These are phyloP conservation scores for Aspergillus hortae DNA, from an alignment of 2,329 filamentous ascomycete species.

Conservation along the genomic window DNA sequence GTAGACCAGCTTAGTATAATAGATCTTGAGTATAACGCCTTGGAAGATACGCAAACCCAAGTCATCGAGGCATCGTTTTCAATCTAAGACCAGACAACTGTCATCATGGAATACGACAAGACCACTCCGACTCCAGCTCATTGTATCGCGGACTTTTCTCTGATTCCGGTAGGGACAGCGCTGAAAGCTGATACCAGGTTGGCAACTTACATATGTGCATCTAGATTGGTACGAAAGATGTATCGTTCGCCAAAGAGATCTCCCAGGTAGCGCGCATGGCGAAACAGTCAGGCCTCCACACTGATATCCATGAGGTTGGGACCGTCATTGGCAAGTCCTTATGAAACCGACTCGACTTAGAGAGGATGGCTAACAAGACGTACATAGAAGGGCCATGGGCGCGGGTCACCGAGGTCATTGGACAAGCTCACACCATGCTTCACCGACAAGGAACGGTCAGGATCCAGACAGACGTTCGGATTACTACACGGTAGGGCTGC, in stretches of 20 bases:
- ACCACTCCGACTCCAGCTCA: constrained; percentile 56
- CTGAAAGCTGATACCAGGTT: background rate
- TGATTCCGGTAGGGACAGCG: constrained; percentile 56
- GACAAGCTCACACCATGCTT: constrained; percentile 71
- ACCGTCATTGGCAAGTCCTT: constrained; percentile 70
- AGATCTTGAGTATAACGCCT: background rate
- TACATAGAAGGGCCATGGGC: constrained; percentile 78
- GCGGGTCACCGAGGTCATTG: constrained; percentile 72
- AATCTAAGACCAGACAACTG: too few relatives aligned
- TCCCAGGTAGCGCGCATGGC: constrained; percentile 79
- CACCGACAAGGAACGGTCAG: constrained; percentile 70
- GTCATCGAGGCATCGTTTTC: background rate
- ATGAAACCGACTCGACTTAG: background rate
- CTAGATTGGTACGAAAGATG: constrained; percentile 65
- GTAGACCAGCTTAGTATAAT: background rate
- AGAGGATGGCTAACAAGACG: background rate
- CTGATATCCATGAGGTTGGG: constrained; percentile 83
- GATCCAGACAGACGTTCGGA: constrained; percentile 79
- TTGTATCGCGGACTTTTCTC: constrained; percentile 82
- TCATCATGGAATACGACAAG: constrained; percentile 12
- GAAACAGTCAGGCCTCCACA: constrained; percentile 69
- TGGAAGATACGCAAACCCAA: background rate
- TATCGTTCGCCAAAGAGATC: constrained; percentile 73
- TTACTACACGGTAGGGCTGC: constrained; percentile 65
- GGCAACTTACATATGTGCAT: background rate